phyloP scores from a whole-genome alignment of 2,329 filamentous ascomycete species.

The Penicillium digitatum region DNA sequence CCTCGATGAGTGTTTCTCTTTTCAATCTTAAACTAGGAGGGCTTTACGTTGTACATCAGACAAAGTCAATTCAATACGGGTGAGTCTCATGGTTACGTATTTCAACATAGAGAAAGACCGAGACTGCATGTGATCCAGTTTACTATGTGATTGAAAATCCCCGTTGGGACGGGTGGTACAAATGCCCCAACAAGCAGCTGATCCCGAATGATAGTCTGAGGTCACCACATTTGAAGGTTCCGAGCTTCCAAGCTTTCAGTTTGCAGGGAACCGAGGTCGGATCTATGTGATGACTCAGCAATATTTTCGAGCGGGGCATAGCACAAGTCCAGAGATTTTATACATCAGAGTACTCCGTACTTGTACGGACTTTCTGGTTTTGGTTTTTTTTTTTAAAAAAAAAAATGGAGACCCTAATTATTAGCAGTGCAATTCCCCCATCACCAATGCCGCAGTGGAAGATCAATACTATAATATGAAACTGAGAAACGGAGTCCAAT shows the following conservation, averaged over 20 bases:
- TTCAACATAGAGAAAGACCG: slow-evolving; percentile 4
- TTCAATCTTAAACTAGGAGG: neutral
- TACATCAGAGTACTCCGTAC: no score
- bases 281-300: no score
- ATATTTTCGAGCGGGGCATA: no score
- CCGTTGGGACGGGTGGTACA: slow-evolving; percentile 13
- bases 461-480: neutral
- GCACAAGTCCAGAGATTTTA: no score
- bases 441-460: no score
- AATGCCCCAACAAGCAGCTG: slow-evolving; percentile 5
- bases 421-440: no score
- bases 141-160: neutral
- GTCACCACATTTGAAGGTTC: neutral
- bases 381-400: no score
- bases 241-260: neutral
- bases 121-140: slow-evolving; percentile 23
- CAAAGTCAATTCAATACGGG: neutral
- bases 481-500: neutral
- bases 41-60: neutral
- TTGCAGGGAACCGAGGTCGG: no score
- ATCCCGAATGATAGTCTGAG: neutral
- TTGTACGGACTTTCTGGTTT: no score
- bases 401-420: no score
- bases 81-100: neutral
- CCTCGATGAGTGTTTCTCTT: neutral